phyloP scores from a whole-genome alignment of 441 rosid species.

The Manihot esculenta region DNA sequence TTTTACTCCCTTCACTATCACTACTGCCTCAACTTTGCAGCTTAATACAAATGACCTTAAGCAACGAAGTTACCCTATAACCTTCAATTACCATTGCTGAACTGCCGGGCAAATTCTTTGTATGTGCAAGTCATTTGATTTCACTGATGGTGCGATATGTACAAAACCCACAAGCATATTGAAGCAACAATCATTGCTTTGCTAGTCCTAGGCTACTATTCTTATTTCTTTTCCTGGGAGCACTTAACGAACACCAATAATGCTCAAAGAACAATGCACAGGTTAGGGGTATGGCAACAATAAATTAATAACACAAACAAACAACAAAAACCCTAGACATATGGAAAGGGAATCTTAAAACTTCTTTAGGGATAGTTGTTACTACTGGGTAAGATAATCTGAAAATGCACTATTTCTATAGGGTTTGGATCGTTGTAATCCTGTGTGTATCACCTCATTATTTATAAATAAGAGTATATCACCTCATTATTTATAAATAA shows the following conservation, averaged over 20 bases:
- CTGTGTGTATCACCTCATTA: constrained; percentile 10
- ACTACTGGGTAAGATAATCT: constrained; percentile 15
- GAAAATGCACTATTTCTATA: constrained; percentile 14
- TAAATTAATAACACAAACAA: constrained; percentile 18
- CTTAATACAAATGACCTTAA: constrained; percentile 14
- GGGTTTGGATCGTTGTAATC: constrained; percentile 16
- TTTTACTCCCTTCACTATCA: constrained; percentile 20
- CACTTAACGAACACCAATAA: constrained; percentile 15
- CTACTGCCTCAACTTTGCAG: constrained; percentile 19
- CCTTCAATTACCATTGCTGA: too few relatives aligned
- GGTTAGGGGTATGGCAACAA: constrained; percentile 21
- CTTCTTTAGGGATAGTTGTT: constrained; percentile 18
- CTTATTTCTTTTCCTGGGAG: too few relatives aligned
- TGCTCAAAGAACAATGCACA: constrained; percentile 24
- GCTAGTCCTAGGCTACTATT: constrained; percentile 24
- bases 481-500: too few relatives aligned
- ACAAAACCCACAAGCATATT: constrained; percentile 10
- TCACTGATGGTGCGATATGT: not conserved
- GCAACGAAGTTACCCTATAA: too few relatives aligned
- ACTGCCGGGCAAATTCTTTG: constrained; percentile 17
- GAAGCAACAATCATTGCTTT: constrained; percentile 15
- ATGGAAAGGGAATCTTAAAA: constrained; percentile 21
- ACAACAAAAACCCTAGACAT: constrained; percentile 52
- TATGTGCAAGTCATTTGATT: constrained; percentile 6
- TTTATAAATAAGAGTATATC: constrained; percentile 10